phyloP scores from a whole-genome alignment of 345 rosid genomes.

The Nasturtium officinale region DNA sequence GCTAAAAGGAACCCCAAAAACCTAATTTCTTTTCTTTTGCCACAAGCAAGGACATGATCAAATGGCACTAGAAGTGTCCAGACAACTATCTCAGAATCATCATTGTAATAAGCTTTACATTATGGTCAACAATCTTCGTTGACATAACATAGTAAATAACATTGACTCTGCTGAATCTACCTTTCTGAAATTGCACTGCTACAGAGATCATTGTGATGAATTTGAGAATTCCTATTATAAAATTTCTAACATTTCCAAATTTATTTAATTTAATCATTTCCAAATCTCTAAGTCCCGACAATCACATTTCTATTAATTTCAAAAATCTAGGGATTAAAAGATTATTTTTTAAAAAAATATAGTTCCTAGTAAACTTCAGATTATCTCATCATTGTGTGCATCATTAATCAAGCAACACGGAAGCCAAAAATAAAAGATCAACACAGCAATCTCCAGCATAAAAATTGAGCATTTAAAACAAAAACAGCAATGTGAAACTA shows the following conservation, averaged over 20 bases:
- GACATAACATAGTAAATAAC: neutral
- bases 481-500: neutral
- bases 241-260: neutral
- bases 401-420: neutral
- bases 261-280: neutral
- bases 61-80: neutral
- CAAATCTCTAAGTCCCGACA: neutral
- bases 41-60: conserved; percentile 10
- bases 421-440: neutral
- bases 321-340: neutral
- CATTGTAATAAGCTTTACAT: neutral
- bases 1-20: neutral
- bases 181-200: neutral
- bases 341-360: neutral
- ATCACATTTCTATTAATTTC: conserved; percentile 2
- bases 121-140: neutral
- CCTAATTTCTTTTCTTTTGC: neutral
- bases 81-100: conserved; percentile 15
- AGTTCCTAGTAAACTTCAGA: neutral
- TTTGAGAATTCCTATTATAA: neutral
- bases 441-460: conserved; percentile 14
- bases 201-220: neutral
- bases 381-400: neutral
- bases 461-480: neutral
- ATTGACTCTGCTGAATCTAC: neutral